Evolutionary conservation across 345 rosid species (phyloP).

Genomic region (Clausena lansium): DNA sequence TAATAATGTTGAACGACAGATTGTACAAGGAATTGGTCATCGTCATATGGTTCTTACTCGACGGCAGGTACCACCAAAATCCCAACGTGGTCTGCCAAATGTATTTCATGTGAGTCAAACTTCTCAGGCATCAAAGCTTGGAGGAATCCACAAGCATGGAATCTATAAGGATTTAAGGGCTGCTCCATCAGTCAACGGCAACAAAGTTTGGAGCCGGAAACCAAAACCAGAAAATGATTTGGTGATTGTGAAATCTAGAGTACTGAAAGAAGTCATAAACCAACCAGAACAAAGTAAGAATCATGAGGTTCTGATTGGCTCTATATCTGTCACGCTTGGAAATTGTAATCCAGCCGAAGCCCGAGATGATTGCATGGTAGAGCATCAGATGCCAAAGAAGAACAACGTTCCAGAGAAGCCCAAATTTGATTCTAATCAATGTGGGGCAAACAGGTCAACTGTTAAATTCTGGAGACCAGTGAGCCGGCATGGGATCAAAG

Average conservation of each 20-base stretch:
- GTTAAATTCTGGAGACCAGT: constrained; percentile 51
- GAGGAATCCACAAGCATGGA: constrained; percentile 59
- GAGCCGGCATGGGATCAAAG: constrained; percentile 35
- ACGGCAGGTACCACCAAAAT: constrained; percentile 41
- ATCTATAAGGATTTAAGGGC: constrained; percentile 40
- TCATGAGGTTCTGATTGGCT: constrained; percentile 71
- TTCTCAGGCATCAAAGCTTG: constrained; percentile 41
- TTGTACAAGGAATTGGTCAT: constrained; percentile 32
- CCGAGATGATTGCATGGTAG: constrained; percentile 34
- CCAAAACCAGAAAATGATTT: constrained; percentile 43
- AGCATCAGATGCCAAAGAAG: constrained; percentile 44
- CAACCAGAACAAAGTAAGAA: constrained; percentile 46
- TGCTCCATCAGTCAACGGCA: constrained; percentile 36
- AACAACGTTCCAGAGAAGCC: constrained; percentile 35
- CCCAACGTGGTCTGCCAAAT: constrained; percentile 39
- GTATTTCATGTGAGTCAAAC: constrained; percentile 45
- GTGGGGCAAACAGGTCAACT: constrained; percentile 24
- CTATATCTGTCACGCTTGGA: constrained; percentile 67
- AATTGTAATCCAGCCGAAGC: constrained; percentile 33
- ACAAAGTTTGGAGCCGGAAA: constrained; percentile 80
- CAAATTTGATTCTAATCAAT: constrained; percentile 27
- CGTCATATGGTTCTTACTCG: constrained; percentile 26
- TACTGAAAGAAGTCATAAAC: constrained; percentile 40
- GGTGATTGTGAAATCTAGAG: constrained; percentile 32
- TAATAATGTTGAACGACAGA: constrained; percentile 34